Percentiles rank a stretch among this genome's conserved stretches.
Evolutionary conservation across 768 basidiomycete genomes (phyloP).

Genomic region (Russula sp.): DNA sequence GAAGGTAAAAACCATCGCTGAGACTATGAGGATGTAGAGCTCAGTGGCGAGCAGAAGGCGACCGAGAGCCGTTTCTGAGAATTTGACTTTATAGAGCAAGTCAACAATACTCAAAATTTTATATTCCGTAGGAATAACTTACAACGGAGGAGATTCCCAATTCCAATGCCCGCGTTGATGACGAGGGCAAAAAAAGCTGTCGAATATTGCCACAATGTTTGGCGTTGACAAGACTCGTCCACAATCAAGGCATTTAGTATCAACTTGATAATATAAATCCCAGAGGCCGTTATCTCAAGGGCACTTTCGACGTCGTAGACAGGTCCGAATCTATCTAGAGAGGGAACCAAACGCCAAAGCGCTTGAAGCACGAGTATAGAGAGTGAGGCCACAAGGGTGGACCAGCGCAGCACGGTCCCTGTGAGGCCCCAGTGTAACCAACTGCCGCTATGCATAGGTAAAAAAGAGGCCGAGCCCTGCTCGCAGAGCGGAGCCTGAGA

Average conservation of each 20-base stretch:
- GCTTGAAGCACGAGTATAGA: slow-evolving; percentile 57
- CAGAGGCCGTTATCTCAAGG: slow-evolving; percentile 56
- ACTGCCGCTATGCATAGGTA: slow-evolving; percentile 47
- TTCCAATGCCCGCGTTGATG: slow-evolving; percentile 50
- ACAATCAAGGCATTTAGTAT: slow-evolving; percentile 54
- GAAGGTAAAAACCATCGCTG: slow-evolving; percentile 50
- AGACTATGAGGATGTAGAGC: slow-evolving; percentile 60
- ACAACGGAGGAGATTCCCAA: slow-evolving; percentile 59
- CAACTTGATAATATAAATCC: slow-evolving; percentile 60
- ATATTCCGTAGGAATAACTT: slow-evolving; percentile 36
- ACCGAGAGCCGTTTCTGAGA: slow-evolving; percentile 68
- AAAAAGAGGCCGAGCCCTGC: slow-evolving; percentile 29
- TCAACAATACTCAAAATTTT: slow-evolving; percentile 6
- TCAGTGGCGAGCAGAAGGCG: slow-evolving; percentile 62
- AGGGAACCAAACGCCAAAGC: slow-evolving; percentile 53
- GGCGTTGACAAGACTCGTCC: slow-evolving; percentile 41
- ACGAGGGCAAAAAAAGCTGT: slow-evolving; percentile 52
- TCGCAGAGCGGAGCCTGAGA: slow-evolving; percentile 54
- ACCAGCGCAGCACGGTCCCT: slow-evolving; percentile 53
- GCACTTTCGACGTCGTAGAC: slow-evolving; percentile 58
- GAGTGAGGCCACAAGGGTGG: slow-evolving; percentile 46
- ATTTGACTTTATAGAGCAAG: slow-evolving; percentile 48
- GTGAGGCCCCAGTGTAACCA: slow-evolving; percentile 64
- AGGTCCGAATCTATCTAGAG: slow-evolving; percentile 41
- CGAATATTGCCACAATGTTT: slow-evolving; percentile 46